Evolutionary conservation across 352 stramenopile species (phyloP).

Genomic region (Phytophthora parvispora): DNA sequence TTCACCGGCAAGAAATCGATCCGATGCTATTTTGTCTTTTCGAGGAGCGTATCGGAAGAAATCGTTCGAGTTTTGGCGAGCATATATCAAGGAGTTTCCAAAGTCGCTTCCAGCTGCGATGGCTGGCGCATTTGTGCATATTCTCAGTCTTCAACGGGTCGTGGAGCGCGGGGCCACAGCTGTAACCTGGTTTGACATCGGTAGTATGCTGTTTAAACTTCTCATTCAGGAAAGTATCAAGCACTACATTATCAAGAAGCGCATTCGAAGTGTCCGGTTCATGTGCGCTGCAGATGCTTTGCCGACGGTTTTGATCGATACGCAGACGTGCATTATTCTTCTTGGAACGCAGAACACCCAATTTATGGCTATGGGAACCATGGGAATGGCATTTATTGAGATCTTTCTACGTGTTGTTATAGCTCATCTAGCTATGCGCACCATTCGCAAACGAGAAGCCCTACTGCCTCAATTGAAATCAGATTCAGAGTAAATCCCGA

Average conservation of each 20-base stretch:
- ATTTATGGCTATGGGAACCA: slow-evolving; percentile 16
- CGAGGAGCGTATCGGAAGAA: neutral
- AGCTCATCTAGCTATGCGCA: slow-evolving; percentile 14
- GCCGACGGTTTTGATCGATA: slow-evolving; percentile 53
- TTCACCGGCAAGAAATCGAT: neutral
- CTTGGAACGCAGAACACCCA: slow-evolving; percentile 28
- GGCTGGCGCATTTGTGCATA: slow-evolving; percentile 31
- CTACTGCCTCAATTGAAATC: neutral
- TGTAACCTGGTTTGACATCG: slow-evolving; percentile 16
- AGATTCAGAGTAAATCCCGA: neutral
- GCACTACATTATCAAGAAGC: slow-evolving; percentile 29
- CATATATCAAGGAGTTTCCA: slow-evolving; percentile 15
- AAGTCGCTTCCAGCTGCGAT: slow-evolving; percentile 23
- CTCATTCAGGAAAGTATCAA: slow-evolving; percentile 44
- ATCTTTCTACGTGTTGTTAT: slow-evolving; percentile 36
- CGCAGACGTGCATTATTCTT: slow-evolving; percentile 47
- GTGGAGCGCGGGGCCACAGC: slow-evolving; percentile 4
- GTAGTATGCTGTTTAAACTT: slow-evolving; percentile 21
- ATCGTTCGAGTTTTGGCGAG: slow-evolving; percentile 16
- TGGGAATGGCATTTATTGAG: slow-evolving; percentile 45
- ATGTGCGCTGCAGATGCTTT: slow-evolving; percentile 47
- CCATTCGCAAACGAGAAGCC: slow-evolving; percentile 19
- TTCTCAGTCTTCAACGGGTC: slow-evolving; percentile 17
- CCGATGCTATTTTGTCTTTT: neutral
- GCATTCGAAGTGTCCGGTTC: slow-evolving; percentile 31